Evolutionary conservation across 345 rosid species (phyloP).

Genomic region (Hirschfeldia incana): DNA sequence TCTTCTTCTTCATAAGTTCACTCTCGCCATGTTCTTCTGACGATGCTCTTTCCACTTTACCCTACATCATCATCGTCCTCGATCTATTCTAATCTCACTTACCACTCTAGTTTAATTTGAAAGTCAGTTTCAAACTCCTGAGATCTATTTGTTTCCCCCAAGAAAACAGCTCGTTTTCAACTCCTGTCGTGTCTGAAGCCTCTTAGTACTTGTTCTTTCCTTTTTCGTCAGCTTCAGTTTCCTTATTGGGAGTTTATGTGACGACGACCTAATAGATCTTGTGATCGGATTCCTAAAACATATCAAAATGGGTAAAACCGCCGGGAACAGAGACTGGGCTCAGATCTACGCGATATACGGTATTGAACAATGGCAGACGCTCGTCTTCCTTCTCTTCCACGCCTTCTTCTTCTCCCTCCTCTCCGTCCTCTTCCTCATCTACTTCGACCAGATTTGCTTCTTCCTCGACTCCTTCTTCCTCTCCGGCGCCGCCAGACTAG

Average conservation of each 20-base stretch:
- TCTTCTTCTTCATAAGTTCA: conserved; percentile 25
- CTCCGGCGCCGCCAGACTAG: conserved; percentile 63
- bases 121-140: not conserved
- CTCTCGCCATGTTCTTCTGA: conserved; percentile 22
- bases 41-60: conserved; percentile 17
- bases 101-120: not conserved
- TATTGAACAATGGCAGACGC: conserved; percentile 90
- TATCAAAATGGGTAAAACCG: conserved; percentile 44
- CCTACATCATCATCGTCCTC: not conserved
- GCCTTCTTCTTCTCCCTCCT: conserved; percentile 70
- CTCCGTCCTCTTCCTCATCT: conserved; percentile 68
- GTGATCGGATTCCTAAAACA: not conserved
- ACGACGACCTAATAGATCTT: not conserved
- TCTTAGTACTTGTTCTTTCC: not conserved
- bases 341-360: conserved; percentile 98
- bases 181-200: not conserved
- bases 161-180: conserved; percentile 27
- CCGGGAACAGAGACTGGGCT: conserved; percentile 64
- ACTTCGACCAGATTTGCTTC: conserved; percentile 67
- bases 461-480: conserved; percentile 45
- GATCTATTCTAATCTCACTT: not conserved
- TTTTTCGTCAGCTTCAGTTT: not conserved
- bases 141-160: not conserved
- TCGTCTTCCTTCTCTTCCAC: conserved; percentile 68
- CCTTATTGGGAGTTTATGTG: not conserved